Conservation (phyloP, 768 basidiomycete genomes). For the Leccinum obscurum region DNA sequence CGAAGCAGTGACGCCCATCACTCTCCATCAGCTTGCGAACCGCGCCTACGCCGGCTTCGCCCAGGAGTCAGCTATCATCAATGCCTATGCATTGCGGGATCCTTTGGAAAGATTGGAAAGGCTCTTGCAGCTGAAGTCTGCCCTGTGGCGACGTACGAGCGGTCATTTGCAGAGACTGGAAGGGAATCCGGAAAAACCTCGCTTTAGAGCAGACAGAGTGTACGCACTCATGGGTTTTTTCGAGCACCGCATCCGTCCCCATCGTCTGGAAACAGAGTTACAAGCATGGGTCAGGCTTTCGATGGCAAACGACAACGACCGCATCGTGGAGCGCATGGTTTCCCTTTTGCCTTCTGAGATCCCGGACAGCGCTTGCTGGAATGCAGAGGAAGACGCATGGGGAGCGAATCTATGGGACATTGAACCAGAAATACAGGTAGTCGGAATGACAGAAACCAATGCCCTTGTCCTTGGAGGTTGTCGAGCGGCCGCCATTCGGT, state of each 20-base stretch:
- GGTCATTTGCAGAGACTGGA: neutral
- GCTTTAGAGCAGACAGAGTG: conserved; percentile 23
- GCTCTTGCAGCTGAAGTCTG: conserved; percentile 20
- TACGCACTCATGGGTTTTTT: conserved; percentile 31
- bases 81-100: conserved; percentile 21
- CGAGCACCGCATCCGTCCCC: conserved; percentile 23
- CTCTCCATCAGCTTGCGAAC: conserved; percentile 25
- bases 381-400: conserved; percentile 20
- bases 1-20: conserved; percentile 17
- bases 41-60: conserved; percentile 18
- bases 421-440: conserved; percentile 15
- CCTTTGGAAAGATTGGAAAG: conserved; percentile 27
- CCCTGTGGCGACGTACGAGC: conserved; percentile 26
- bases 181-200: neutral
- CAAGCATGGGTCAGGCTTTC: conserved; percentile 21
- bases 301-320: too few relatives aligned
- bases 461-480: conserved; percentile 26
- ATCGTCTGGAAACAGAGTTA: conserved; percentile 16
- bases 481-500: conserved; percentile 21
- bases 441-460: conserved; percentile 20
- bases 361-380: conserved; percentile 12
- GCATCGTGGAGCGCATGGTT: conserved; percentile 8
- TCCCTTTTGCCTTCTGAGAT: conserved; percentile 16
- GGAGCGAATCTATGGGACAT: conserved; percentile 24
- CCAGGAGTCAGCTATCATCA: conserved; percentile 24